Percentiles rank a stretch among this genome's conserved stretches.
Conservation (phyloP, 192 early-diverging fungal genomes). For the Coemansia sp. region DNA sequence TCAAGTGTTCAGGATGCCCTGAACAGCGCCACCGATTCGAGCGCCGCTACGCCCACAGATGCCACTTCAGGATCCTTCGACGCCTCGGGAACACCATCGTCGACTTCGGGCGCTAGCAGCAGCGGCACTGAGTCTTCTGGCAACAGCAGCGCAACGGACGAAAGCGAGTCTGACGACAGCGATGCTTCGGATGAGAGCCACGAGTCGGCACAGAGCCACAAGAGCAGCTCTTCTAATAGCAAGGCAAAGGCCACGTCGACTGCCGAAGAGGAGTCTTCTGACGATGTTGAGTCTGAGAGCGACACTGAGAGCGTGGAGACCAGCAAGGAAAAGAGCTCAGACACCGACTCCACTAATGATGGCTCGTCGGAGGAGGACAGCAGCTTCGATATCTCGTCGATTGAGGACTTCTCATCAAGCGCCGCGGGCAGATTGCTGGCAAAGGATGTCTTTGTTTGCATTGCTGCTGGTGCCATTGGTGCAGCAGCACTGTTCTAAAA, state of each 20-base stretch:
- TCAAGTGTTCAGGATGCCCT: slow-evolving; percentile 11
- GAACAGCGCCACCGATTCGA: slow-evolving; percentile 3
- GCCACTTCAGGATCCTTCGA: not conserved
- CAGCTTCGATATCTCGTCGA: slow-evolving; percentile 7
- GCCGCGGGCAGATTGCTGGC: not conserved
- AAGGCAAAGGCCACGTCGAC: not conserved
- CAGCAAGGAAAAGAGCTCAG: not conserved
- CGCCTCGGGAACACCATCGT: not conserved
- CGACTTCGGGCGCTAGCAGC: not conserved
- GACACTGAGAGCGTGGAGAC: not conserved
- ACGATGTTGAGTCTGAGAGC: slow-evolving; percentile 5
- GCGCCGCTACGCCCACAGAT: not conserved
- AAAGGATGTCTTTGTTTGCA: slow-evolving; percentile 11
- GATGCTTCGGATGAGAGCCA: slow-evolving; percentile 7
- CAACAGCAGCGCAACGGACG: not conserved
- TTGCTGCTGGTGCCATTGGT: slow-evolving; percentile 29
- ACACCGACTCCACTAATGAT: not conserved
- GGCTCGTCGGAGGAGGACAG: slow-evolving; percentile 6
- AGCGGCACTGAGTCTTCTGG: not conserved
- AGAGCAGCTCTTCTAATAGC: slow-evolving; percentile 11
- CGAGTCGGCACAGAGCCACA: slow-evolving; percentile 5
- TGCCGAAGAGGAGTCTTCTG: not conserved
- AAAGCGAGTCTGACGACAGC: slow-evolving; percentile 8
- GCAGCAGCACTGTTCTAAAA: slow-evolving; percentile 40
- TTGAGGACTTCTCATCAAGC: not conserved